phyloP scores from a whole-genome alignment of 2,329 filamentous ascomycete genomes.

The Graphilbum fragrans region DNA sequence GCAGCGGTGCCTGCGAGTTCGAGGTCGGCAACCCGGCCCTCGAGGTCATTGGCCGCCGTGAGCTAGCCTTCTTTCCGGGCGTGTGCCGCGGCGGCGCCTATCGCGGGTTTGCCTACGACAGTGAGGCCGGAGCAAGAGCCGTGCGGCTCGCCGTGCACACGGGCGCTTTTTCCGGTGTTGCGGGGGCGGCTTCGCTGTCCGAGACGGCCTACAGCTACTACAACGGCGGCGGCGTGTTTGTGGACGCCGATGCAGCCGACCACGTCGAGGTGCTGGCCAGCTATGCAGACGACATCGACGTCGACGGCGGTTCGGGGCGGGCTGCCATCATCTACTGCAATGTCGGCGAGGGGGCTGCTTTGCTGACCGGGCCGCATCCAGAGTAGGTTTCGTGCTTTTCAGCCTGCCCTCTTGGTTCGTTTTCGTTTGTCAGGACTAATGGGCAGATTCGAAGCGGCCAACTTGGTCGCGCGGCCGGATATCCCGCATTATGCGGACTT shows the following conservation, averaged over 20 bases:
- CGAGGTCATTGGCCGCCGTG: conserved; percentile 75
- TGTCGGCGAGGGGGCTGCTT: conserved; percentile 64
- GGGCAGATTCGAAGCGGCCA: conserved; percentile 68
- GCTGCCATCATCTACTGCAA: conserved; percentile 78
- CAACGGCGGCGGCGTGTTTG: conserved; percentile 90
- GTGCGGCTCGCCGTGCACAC: conserved; percentile 54
- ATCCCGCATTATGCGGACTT: conserved; percentile 59
- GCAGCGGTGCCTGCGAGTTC: conserved; percentile 71
- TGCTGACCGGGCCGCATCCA: conserved; percentile 83
- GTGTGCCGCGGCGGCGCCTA: conserved; percentile 80
- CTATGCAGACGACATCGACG: conserved; percentile 62
- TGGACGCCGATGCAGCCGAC: conserved; percentile 54
- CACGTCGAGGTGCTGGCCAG: conserved; percentile 70
- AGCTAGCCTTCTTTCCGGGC: conserved; percentile 81
- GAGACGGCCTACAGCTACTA: conserved; percentile 68
- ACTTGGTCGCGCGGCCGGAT: conserved; percentile 56
- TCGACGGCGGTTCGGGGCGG: conserved; percentile 59
- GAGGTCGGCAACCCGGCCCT: conserved; percentile 72
- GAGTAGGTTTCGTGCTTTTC: conserved; percentile 43
- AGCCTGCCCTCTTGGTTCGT: background rate
- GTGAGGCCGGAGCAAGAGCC: conserved; percentile 71
- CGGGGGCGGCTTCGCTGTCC: conserved; percentile 27
- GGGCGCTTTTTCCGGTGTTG: conserved; percentile 33
- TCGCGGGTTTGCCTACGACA: conserved; percentile 79
- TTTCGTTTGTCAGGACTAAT: background rate